Evolutionary conservation across 2,329 filamentous ascomycete genomes (phyloP).

Genomic region (Fusarium goolgardi): DNA sequence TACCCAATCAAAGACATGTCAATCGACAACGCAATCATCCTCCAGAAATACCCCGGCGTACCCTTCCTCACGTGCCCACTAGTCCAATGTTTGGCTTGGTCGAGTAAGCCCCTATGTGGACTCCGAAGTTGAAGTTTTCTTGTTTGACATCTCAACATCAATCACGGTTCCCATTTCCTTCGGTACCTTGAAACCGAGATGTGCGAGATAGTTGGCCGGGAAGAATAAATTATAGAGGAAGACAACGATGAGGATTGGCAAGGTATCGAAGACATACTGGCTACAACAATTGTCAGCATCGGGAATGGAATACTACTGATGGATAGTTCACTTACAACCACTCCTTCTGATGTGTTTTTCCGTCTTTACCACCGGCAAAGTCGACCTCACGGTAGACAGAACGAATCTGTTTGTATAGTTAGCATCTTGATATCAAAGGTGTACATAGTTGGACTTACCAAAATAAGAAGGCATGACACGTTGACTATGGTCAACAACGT

Average conservation of each 20-base stretch:
- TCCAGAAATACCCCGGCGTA: background rate
- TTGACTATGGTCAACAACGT: constrained; percentile 31
- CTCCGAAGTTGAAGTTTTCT: background rate
- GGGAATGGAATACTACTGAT: rapidly evolving
- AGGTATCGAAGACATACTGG: constrained; percentile 34
- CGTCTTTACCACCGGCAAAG: constrained; percentile 33
- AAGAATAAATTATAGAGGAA: constrained; percentile 40
- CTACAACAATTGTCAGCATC: background rate
- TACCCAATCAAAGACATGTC: background rate
- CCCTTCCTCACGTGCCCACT: background rate
- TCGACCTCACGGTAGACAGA: constrained; percentile 41
- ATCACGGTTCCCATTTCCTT: background rate
- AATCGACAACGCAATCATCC: rapidly evolving
- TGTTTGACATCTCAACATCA: background rate
- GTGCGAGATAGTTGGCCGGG: constrained; percentile 31
- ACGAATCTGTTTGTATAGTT: constrained; percentile 18
- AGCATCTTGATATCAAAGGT: rapidly evolving
- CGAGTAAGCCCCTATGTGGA: background rate
- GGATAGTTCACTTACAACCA: constrained; percentile 34
- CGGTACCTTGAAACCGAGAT: constrained; percentile 32
- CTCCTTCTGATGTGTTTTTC: constrained; percentile 33
- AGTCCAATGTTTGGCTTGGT: rapidly evolving
- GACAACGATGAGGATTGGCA: constrained; percentile 34
- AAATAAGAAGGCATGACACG: constrained; percentile 35
- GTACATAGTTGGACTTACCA: background rate